These are phyloP conservation scores for Botrytis cinerea DNA, from an alignment of 2,329 filamentous ascomycete species.

Conservation along the genomic window DNA sequence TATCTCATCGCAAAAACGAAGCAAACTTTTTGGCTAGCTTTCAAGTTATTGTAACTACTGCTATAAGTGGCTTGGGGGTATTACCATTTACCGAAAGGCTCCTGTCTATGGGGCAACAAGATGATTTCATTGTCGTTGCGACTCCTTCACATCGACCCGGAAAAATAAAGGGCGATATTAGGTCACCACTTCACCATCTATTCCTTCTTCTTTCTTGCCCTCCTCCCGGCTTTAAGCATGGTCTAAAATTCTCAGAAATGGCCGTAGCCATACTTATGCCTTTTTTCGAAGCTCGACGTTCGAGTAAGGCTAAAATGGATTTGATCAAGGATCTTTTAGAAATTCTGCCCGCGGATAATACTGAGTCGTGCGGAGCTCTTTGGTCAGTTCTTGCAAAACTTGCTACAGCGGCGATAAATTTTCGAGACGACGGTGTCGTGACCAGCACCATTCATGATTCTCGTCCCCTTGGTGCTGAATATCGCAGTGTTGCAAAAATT, in stretches of 20 bases:
- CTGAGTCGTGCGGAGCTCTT: constrained; percentile 37
- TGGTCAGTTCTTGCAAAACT: constrained; percentile 40
- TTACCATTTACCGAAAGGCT: constrained; percentile 65
- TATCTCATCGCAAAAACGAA: constrained; percentile 24
- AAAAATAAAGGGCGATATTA: constrained; percentile 53
- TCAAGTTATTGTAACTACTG: constrained; percentile 51
- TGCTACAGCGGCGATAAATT: constrained; percentile 32
- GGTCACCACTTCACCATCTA: constrained; percentile 66
- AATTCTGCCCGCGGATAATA: constrained; percentile 33
- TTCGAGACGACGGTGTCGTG: constrained; percentile 28
- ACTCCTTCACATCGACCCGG: constrained; percentile 62
- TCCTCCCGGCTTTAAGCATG: constrained; percentile 34
- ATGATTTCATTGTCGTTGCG: constrained; percentile 61
- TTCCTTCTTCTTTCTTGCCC: constrained; percentile 55
- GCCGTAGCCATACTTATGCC: constrained; percentile 57
- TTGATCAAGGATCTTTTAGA: constrained; percentile 41
- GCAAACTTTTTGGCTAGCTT: constrained; percentile 58
- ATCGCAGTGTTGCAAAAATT: constrained; percentile 68
- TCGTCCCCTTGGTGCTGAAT: constrained; percentile 63
- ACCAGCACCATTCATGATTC: constrained; percentile 44
- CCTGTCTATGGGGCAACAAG: constrained; percentile 52
- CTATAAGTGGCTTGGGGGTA: constrained; percentile 55
- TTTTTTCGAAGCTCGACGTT: constrained; percentile 52
- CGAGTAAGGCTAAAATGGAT: constrained; percentile 43
- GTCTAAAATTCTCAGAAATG: constrained; percentile 33